Evolutionary conservation across 2,329 filamentous ascomycete genomes (phyloP).

Genomic region (Cordyceps militaris): DNA sequence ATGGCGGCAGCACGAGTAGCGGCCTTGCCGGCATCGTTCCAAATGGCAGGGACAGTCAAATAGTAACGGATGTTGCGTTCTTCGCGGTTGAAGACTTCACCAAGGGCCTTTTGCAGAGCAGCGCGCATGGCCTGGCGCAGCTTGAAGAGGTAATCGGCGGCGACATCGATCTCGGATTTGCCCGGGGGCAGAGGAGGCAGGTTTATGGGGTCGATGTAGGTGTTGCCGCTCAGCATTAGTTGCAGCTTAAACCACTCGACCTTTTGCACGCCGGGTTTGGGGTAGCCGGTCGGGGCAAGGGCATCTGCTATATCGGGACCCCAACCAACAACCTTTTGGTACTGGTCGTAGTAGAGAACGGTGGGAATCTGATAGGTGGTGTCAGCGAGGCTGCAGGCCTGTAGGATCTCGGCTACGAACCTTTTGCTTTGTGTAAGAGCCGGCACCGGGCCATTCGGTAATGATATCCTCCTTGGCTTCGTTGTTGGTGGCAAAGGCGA

Average conservation of each 20-base stretch:
- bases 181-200: slow-evolving; percentile 92
- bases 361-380: slow-evolving; percentile 71
- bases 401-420: slow-evolving; percentile 35
- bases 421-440: slow-evolving; percentile 98
- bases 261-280: slow-evolving; percentile 95
- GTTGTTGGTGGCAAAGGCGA: slow-evolving; percentile 94
- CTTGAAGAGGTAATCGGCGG: slow-evolving; percentile 98
- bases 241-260: slow-evolving; percentile 99
- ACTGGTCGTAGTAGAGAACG: slow-evolving; percentile 99
- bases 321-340: slow-evolving; percentile 99
- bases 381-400: background rate
- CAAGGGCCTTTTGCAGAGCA: slow-evolving; percentile 90
- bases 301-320: slow-evolving; percentile 97
- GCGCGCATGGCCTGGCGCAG: slow-evolving; percentile 94
- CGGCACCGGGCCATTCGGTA: slow-evolving; percentile 95
- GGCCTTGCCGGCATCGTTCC: slow-evolving; percentile 98
- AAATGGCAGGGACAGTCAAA: slow-evolving; percentile 96
- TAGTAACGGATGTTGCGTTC: slow-evolving; percentile 98
- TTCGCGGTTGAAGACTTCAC: slow-evolving; percentile 95
- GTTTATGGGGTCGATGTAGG: slow-evolving; percentile 98
- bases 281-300: slow-evolving; percentile 91
- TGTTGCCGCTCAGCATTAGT: slow-evolving; percentile 97
- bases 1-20: slow-evolving; percentile 93
- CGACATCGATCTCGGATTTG: slow-evolving; percentile 98
- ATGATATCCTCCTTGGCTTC: slow-evolving; percentile 98